phyloP scores from a whole-genome alignment of 1,284 basidiomycete genomes.

The Chiua sp. region DNA sequence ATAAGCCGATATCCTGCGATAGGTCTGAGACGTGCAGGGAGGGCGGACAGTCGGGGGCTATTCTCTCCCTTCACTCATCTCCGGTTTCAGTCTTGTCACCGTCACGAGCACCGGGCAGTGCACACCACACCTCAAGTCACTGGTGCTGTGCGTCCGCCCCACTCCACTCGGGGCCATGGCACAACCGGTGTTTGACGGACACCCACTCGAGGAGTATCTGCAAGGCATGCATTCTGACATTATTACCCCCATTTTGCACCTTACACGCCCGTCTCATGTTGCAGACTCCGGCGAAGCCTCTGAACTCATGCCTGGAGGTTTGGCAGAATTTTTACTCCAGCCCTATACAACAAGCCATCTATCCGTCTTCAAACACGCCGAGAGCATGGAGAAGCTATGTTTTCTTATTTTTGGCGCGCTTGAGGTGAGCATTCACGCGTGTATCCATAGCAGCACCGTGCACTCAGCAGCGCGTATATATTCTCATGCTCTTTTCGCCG shows the following conservation, averaged over 20 bases:
- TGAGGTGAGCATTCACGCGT: slow-evolving; percentile 30
- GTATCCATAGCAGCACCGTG: slow-evolving; percentile 12
- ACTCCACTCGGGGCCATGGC: slow-evolving; percentile 56
- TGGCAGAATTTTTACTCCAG: slow-evolving; percentile 27
- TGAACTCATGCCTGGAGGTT: slow-evolving; percentile 46
- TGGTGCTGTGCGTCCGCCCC: neutral
- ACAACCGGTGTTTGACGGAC: slow-evolving; percentile 77
- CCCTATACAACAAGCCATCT: slow-evolving; percentile 20
- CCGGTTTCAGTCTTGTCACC: slow-evolving; percentile 20
- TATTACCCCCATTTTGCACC: slow-evolving; percentile 6
- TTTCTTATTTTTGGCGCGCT: slow-evolving; percentile 23
- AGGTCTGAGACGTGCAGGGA: neutral
- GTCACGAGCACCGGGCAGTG: slow-evolving; percentile 32
- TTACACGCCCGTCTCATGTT: slow-evolving; percentile 21
- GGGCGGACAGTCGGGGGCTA: slow-evolving; percentile 5
- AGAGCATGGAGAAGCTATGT: slow-evolving; percentile 34
- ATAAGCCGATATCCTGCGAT: neutral
- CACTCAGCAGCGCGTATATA: slow-evolving; percentile 14
- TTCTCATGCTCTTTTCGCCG: neutral
- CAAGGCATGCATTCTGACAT: slow-evolving; percentile 51
- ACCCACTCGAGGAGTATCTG: slow-evolving; percentile 77
- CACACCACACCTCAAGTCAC: slow-evolving; percentile 18
- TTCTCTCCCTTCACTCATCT: slow-evolving; percentile 25
- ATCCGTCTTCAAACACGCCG: slow-evolving; percentile 23
- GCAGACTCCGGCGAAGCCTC: slow-evolving; percentile 62